Conservation (phyloP, 1,284 basidiomycete species). For the Cryptococcus jaspeensis region DNA sequence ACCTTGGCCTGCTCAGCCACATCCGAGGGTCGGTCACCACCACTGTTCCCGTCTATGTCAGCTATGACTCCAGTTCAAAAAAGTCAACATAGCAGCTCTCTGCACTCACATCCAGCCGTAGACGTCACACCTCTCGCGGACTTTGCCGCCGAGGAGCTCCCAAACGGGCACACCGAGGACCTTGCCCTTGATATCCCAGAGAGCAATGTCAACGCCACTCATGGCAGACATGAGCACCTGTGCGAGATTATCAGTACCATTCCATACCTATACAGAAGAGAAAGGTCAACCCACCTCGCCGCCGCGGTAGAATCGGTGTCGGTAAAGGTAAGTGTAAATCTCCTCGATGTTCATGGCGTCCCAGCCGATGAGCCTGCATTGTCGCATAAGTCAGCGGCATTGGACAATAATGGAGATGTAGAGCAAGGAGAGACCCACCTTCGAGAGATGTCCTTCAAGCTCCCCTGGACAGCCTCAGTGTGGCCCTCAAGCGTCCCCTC, state of each 20-base stretch:
- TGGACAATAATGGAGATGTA: neutral
- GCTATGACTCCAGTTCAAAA: neutral
- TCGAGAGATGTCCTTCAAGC: constrained; percentile 61
- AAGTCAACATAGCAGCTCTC: neutral
- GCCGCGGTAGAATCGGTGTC: constrained; percentile 69
- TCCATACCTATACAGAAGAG: neutral
- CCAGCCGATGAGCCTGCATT: constrained; percentile 54
- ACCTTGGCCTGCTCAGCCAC: constrained; percentile 62
- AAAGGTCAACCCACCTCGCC: constrained; percentile 53
- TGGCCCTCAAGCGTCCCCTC: constrained; percentile 54
- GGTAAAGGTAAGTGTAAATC: constrained; percentile 58
- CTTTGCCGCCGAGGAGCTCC: constrained; percentile 71
- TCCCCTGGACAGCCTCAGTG: constrained; percentile 73
- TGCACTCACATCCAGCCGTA: constrained; percentile 49
- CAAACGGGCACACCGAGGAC: constrained; percentile 70
- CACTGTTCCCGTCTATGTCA: constrained; percentile 45
- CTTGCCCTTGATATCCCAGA: constrained; percentile 73
- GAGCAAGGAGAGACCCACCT: constrained; percentile 48
- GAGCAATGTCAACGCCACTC: constrained; percentile 21
- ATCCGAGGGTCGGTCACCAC: constrained; percentile 67
- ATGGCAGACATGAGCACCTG: constrained; percentile 50
- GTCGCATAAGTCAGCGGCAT: neutral
- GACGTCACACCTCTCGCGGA: constrained; percentile 51
- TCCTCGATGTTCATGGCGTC: constrained; percentile 70
- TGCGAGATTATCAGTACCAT: neutral